phyloP scores from a whole-genome alignment of 2,329 filamentous ascomycete genomes.

The Xylariomycetidae sp. region DNA sequence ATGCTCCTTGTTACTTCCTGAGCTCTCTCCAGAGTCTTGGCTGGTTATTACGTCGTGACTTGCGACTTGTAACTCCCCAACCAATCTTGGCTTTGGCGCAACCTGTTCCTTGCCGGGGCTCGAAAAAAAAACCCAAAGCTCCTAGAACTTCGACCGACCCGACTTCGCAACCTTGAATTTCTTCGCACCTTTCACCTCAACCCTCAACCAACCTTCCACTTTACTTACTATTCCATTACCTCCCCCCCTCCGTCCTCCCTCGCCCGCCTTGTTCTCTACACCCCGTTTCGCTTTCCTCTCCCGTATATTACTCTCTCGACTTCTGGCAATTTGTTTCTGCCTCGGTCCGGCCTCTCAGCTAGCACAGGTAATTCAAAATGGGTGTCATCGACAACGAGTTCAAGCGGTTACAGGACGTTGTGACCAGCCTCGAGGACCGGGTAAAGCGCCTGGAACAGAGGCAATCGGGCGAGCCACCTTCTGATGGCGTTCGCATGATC shows the following conservation, averaged over 20 bases:
- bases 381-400: constrained; percentile 83
- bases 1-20: no score
- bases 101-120: constrained; percentile 21
- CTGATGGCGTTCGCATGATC: constrained; percentile 84
- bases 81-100: constrained; percentile 26
- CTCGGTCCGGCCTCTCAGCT: constrained; percentile 21
- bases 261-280: constrained; percentile 5
- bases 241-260: constrained; percentile 7
- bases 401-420: constrained; percentile 77
- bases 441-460: constrained; percentile 80
- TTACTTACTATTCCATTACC: constrained; percentile 11
- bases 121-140: no score
- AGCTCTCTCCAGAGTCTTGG: no score
- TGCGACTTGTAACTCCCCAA: no score
- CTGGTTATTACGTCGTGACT: constrained; percentile 4
- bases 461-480: constrained; percentile 53
- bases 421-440: constrained; percentile 78
- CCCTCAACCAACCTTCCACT: constrained; percentile 8
- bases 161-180: constrained; percentile 20
- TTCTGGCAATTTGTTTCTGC: constrained; percentile 13
- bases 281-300: constrained; percentile 14
- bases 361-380: constrained; percentile 53
- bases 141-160: constrained; percentile 11
- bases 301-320: constrained; percentile 12
- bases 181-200: no score